These are phyloP conservation scores for Zymoseptoria pseudotritici DNA, from an alignment of 2,329 filamentous ascomycete species.

Conservation along the genomic window DNA sequence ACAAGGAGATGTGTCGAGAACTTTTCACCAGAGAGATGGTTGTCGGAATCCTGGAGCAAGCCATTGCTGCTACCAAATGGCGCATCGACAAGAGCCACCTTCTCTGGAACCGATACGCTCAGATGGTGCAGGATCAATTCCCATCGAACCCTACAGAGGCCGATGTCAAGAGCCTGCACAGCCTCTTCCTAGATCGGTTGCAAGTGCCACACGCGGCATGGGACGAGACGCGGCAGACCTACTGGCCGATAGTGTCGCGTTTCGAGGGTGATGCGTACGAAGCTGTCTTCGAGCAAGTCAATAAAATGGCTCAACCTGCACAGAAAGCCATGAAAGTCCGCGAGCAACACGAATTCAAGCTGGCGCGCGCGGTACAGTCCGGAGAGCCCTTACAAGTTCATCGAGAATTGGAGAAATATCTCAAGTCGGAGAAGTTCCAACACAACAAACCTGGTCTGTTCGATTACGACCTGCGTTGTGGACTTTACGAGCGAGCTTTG, in stretches of 20 bases:
- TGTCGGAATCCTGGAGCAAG: slow-evolving; percentile 63
- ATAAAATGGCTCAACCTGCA: slow-evolving; percentile 54
- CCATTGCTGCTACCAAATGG: slow-evolving; percentile 63
- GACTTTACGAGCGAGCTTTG: slow-evolving; percentile 72
- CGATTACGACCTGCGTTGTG: slow-evolving; percentile 48
- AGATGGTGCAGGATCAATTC: slow-evolving; percentile 63
- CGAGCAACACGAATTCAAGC: slow-evolving; percentile 54
- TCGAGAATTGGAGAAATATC: slow-evolving; percentile 56
- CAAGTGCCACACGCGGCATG: slow-evolving; percentile 66
- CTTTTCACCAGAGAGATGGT: slow-evolving; percentile 63
- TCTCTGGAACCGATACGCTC: slow-evolving; percentile 68
- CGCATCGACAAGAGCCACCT: slow-evolving; percentile 69
- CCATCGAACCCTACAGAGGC: slow-evolving; percentile 48
- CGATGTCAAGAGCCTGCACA: slow-evolving; percentile 56
- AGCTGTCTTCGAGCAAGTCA: slow-evolving; percentile 61
- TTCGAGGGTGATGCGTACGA: slow-evolving; percentile 62
- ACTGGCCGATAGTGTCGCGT: slow-evolving; percentile 65
- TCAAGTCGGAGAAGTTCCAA: slow-evolving; percentile 70
- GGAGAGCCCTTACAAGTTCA: slow-evolving; percentile 52
- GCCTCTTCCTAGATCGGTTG: slow-evolving; percentile 63
- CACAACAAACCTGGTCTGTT: slow-evolving; percentile 48
- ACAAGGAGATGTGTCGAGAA: slow-evolving; percentile 61
- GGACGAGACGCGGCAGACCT: slow-evolving; percentile 66
- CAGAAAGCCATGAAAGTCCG: slow-evolving; percentile 58
- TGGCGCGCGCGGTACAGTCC: slow-evolving; percentile 52